Percentiles rank a stretch among this genome's conserved stretches.
phyloP scores from a whole-genome alignment of 2,329 filamentous ascomycete genomes.

The Venturia asperata region DNA sequence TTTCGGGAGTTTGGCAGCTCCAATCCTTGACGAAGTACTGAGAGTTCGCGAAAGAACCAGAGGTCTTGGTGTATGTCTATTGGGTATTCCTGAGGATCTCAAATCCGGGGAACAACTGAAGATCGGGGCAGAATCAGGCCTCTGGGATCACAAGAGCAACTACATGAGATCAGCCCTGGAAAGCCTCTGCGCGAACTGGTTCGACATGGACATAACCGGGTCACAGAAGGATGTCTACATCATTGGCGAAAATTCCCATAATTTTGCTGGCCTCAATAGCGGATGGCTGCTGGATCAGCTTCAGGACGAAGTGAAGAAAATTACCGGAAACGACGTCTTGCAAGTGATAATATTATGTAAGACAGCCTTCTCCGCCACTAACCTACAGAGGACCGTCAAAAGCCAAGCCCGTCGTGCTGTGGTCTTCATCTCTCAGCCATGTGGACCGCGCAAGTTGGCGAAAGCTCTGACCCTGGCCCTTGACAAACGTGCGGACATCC shows the following conservation, averaged over 20 bases:
- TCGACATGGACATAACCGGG: background rate
- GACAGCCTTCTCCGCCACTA: conserved; percentile 3
- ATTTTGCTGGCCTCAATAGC: background rate
- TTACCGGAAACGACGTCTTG: background rate
- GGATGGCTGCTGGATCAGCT: background rate
- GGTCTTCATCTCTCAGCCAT: conserved; percentile 15
- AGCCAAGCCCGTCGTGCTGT: background rate
- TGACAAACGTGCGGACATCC: background rate
- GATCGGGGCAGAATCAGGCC: background rate
- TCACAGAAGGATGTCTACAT: background rate
- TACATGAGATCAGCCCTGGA: background rate
- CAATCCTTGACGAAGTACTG: background rate
- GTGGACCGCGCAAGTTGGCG: conserved; percentile 12
- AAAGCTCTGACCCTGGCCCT: background rate
- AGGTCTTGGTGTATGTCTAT: background rate
- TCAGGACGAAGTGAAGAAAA: background rate
- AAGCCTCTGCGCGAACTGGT: background rate
- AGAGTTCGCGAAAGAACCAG: background rate
- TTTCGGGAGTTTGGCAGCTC: background rate
- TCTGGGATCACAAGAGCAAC: background rate
- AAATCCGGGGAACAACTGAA: background rate
- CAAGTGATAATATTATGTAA: background rate
- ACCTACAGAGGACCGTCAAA: background rate
- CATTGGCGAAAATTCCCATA: background rate
- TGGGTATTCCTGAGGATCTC: background rate